Base-by-base conservation (phyloP, 2,329 filamentous ascomycete species). In the Curvularia spicifera region DNA sequence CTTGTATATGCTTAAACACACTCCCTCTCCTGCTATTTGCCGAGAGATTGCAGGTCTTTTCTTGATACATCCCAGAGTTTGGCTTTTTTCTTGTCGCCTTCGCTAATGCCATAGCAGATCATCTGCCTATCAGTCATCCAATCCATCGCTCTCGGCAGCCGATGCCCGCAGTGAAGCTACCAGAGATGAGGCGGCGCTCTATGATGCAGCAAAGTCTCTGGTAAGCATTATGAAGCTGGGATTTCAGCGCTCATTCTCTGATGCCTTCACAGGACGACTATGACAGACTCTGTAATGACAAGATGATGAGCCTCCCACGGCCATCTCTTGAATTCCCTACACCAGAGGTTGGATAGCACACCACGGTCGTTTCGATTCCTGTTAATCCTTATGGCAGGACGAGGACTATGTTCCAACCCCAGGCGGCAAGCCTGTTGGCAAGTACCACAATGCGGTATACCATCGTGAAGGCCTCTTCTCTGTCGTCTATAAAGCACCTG, bases 381-480 rank as follows among this genome's bases (percentile, higher is more conserved):
- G 51, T 57, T 57, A 39, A 61, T 49, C 22, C 48, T 47, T 22
- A 12, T 37, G 28, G 29, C 53, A 72, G 57, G 68, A 71, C 15
- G 73, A 64, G 63, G 77, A 69, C 48, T 73, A 66, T 59, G 70
- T 66, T 58, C 74, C 63, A 63, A 78, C 78, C 42, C 67, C 69
- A 5, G 68, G 60, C 56, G 76, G 65, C 69, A 79, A 66, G 61
- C 76, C 69, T 54, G 81, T 89, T 60, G 87, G 87, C 3, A 77
- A 76, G 26, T 89, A 87, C 71, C 77, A 77, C 43, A 82, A 83
- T 61, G 86, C 85, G 46, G 74, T 81, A 20, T 84, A 86, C 73
- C 80, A 84, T 68, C 80, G 78, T 57, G 83, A 86, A 62, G 95
- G 95, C 20, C 81, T 94, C 12, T 95, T 92, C 61, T 95, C 94